Base-by-base conservation (phyloP, 116 monocot species). In the Papilionanthe hybrid region DNA sequence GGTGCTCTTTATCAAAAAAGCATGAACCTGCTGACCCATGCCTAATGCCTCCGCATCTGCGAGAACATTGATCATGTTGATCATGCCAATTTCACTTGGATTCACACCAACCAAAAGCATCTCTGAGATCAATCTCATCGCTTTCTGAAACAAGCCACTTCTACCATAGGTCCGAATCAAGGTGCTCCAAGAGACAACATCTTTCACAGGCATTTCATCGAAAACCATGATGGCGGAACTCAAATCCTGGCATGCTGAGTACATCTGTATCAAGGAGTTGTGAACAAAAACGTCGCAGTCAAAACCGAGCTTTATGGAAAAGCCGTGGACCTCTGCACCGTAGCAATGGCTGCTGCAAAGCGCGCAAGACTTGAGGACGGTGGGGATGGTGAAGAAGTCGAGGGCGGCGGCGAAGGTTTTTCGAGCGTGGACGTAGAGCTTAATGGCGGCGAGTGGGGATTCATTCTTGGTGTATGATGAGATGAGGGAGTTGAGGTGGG, bases 111-210 rank as follows among this genome's bases (percentile, higher is more conserved):
- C 53, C 55, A 12, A 15, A 18, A 86, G 7, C 90, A 93, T 88
- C 78, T 86, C 79, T n/a, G 28, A 57, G 0, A 90, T 78, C 42
- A 93, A 44, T 1, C 28, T 72, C 18, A 78, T 1, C 5, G 85
- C 90, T 45, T 86, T 82, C 11, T 45, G 20, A 10, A 80, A 77
- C 12, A 9, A 60, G 10, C 78, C 60, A 15, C 65, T 55, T 25
- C 74, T 53, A 1, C 44, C 43, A 43, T 80, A 90, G 42, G 81
- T 57, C 53, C 76, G 48, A 7, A 93, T 88, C 86, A 93, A 83
- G n/a, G 86, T 87, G 56, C 88, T 90, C 86, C 86, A 93, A 0
- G 93, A 90, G 37, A 93, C 93, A 8, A 78, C 80, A 76, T 93
- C 90, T 80, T 86, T 88, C 8, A 81, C 78, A 20, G 81, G 84